These are phyloP conservation scores for Corinectria fuckeliana DNA, from an alignment of 2,329 filamentous ascomycete genomes.

Conservation along the genomic window DNA sequence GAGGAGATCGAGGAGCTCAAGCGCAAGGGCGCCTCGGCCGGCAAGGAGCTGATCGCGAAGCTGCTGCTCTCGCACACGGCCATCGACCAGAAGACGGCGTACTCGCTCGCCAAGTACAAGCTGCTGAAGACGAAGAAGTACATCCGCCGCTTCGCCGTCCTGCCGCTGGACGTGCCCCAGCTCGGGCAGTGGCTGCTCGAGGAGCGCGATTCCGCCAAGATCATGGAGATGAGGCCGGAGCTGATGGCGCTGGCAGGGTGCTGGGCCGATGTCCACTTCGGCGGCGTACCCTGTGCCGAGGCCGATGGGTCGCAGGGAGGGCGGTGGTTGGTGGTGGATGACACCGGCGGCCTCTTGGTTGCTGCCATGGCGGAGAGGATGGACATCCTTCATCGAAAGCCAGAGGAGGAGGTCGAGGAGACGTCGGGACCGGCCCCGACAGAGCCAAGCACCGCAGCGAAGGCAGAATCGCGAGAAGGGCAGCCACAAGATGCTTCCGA, in stretches of 20 bases:
- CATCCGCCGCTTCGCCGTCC: constrained; percentile 81
- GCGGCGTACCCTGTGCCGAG: constrained; percentile 39
- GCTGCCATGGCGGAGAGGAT: constrained; percentile 88
- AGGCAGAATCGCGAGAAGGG: constrained; percentile 12
- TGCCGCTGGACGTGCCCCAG: constrained; percentile 81
- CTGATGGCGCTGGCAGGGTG: constrained; percentile 80
- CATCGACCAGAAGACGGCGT: constrained; percentile 92
- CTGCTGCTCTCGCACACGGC: constrained; percentile 88
- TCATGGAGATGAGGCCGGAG: constrained; percentile 88
- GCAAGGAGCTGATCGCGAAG: constrained; percentile 90
- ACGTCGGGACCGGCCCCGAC: not conserved
- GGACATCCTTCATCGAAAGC: constrained; percentile 71
- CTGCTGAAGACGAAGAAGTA: constrained; percentile 94
- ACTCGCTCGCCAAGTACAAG: constrained; percentile 95
- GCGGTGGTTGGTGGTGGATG: constrained; percentile 84
- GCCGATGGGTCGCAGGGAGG: constrained; percentile 43
- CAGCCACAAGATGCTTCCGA: constrained; percentile 16
- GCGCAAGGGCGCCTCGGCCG: constrained; percentile 76
- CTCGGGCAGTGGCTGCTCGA: constrained; percentile 79
- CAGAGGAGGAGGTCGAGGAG: constrained; percentile 33
- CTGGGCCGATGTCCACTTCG: constrained; percentile 87
- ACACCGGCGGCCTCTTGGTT: constrained; percentile 82
- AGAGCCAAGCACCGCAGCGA: not conserved
- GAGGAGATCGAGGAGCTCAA: constrained; percentile 78
- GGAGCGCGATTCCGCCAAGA: constrained; percentile 80